phyloP scores from a whole-genome alignment of 257 asterid genomes.

The Solanum appendiculatum region DNA sequence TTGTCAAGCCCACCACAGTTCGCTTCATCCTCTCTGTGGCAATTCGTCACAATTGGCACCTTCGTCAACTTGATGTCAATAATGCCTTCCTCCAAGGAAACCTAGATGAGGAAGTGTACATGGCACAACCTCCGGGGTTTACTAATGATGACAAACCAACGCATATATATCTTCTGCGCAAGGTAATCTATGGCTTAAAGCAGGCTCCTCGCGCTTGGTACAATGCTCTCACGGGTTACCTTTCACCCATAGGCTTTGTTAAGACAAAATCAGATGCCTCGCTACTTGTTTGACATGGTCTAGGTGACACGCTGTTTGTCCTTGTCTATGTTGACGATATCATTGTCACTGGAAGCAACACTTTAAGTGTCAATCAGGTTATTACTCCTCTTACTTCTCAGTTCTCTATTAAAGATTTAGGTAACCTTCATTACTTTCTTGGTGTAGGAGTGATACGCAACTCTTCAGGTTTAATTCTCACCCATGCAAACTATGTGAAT shows the following conservation, averaged over 20 bases:
- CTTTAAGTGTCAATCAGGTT: background rate
- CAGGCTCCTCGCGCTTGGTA: background rate
- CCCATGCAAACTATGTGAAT: background rate
- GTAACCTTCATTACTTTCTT: background rate
- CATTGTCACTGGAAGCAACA: background rate
- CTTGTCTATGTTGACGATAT: background rate
- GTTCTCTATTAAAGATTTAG: background rate
- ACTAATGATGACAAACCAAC: background rate
- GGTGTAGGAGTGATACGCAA: background rate
- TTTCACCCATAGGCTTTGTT: background rate
- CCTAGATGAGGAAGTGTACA: background rate
- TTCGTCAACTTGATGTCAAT: background rate
- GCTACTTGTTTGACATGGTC: background rate
- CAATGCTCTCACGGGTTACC: background rate
- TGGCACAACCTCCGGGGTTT: background rate
- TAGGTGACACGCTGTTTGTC: background rate
- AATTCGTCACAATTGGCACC: background rate
- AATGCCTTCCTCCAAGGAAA: background rate
- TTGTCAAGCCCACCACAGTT: background rate
- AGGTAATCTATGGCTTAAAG: background rate
- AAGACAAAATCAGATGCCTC: background rate
- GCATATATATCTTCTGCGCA: background rate
- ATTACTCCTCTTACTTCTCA: background rate
- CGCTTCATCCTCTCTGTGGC: background rate
- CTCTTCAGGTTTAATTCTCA: background rate